These are phyloP conservation scores for Hericium rajendrae DNA, from an alignment of 768 basidiomycete species.

Conservation along the genomic window DNA sequence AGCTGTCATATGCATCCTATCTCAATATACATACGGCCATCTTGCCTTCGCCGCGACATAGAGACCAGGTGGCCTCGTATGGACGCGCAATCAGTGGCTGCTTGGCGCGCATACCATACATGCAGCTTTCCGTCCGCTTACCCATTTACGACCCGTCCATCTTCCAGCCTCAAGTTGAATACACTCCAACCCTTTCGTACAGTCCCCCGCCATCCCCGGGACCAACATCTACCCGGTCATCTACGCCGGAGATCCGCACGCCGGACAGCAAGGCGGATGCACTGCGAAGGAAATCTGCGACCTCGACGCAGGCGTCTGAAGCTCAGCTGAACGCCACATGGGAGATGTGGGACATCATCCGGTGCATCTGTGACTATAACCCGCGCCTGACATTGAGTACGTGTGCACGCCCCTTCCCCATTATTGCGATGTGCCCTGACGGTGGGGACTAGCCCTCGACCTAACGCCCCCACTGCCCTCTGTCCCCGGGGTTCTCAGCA, in stretches of 20 bases:
- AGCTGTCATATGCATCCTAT: slow-evolving; percentile 88
- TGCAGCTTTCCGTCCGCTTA: slow-evolving; percentile 74
- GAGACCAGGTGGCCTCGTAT: slow-evolving; percentile 82
- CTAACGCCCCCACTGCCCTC: slow-evolving; percentile 82
- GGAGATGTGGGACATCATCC: slow-evolving; percentile 98
- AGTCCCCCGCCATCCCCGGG: slow-evolving; percentile 1
- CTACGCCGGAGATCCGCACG: slow-evolving; percentile 13
- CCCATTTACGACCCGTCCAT: slow-evolving; percentile 72
- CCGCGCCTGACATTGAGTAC: slow-evolving; percentile 63
- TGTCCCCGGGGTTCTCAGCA: slow-evolving; percentile 60
- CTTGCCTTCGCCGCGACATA: slow-evolving; percentile 79
- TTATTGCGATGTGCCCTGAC: slow-evolving; percentile 1
- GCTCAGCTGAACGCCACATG: slow-evolving; percentile 68
- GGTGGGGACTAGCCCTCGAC: slow-evolving; percentile 66
- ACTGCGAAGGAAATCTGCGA: slow-evolving; percentile 3
- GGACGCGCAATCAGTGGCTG: slow-evolving; percentile 83
- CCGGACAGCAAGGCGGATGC: slow-evolving; percentile 15
- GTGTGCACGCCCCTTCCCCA: slow-evolving; percentile 13
- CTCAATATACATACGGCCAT: slow-evolving; percentile 79
- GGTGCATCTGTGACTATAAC: slow-evolving; percentile 82
- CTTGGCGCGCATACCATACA: slow-evolving; percentile 57
- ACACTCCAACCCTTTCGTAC: slow-evolving; percentile 13
- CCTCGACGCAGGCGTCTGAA: slow-evolving; percentile 33
- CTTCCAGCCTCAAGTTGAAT: slow-evolving; percentile 32
- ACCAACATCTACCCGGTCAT: slow-evolving; percentile 15